Conservation (phyloP, 1,139 yeast species). For the Suzukiozyma palmioleophila region DNA sequence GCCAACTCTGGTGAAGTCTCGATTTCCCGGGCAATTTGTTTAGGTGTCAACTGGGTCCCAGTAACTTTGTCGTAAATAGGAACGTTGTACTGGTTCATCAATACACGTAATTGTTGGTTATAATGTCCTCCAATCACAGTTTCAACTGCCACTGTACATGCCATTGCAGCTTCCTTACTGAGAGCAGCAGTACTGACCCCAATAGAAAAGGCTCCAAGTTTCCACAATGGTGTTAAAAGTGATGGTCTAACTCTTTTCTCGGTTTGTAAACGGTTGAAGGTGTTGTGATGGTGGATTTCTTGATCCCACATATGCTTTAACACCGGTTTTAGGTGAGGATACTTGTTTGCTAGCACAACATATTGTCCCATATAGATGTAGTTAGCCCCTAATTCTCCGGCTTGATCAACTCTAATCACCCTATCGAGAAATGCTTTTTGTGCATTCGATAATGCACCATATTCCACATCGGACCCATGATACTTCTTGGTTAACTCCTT, state of each 20-base stretch:
- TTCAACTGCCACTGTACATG: slow-evolving; percentile 98
- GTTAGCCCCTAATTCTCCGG: slow-evolving; percentile 98
- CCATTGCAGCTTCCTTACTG: slow-evolving; percentile 98
- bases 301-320: slow-evolving; percentile 98
- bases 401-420: slow-evolving; percentile 89
- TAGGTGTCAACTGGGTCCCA: slow-evolving; percentile 23
- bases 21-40: slow-evolving; percentile 22
- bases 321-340: slow-evolving; percentile 68
- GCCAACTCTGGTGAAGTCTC: slow-evolving; percentile 51
- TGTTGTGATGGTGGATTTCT: slow-evolving; percentile 83
- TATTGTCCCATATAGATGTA: slow-evolving; percentile 91
- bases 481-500: slow-evolving; percentile 15
- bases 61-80: slow-evolving; percentile 43
- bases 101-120: slow-evolving; percentile 78
- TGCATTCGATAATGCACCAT: slow-evolving; percentile 48
- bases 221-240: slow-evolving; percentile 88
- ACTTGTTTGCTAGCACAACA: slow-evolving; percentile 62
- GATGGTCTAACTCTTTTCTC: slow-evolving; percentile 87
- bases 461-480: slow-evolving; percentile 20
- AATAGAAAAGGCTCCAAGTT: slow-evolving; percentile 78
- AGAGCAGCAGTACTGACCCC: slow-evolving; percentile 85
- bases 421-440: slow-evolving; percentile 71
- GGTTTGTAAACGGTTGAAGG: slow-evolving; percentile 74
- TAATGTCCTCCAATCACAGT: slow-evolving; percentile 97
- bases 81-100: slow-evolving; percentile 55